Base-by-base conservation (phyloP, 306 rosid species). In the Trifolium repens region DNA sequence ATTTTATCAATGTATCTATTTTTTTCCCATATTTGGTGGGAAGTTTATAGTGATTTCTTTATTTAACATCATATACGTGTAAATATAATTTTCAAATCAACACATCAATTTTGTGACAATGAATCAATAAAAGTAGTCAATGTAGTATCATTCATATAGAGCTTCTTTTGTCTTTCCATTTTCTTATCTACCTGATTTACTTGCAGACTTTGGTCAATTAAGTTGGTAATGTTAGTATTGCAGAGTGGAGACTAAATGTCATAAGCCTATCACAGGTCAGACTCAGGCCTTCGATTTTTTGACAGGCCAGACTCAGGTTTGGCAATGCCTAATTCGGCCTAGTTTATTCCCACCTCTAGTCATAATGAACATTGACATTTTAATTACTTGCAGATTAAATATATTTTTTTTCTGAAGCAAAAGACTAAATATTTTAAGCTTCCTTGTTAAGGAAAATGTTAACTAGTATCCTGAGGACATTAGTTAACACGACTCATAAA, bases 11-110 rank as follows among this genome's bases (percentile, higher is more conserved):
- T 71, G 52, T 72, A 58, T 75, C 26, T 27, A 39, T 67, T 61
- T 62, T 55, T 53, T 53, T 63, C 71, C 69, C 68, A 17, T 75
- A 65, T 81, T 75, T 64, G 72, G 81, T 81, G 79, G 76, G 88
- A 69, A 69, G 63, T 68, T 80, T 72, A 75, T 46, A 69, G 35
- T 70, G n/a, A 71, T 34, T 74, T 46, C 83, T 57, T 78, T 47
- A 24, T 34, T 74, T 81, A 78, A 54, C 74, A 67, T 53, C 74
- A 8, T 65, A 80, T 82, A 83, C 84, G 34, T 81, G 97, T 86
- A 85, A 81, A 91, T 89, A 66, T 78, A 47, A 69, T 76, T 79
- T 85, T 39, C 59, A 67, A 12, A 77, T 79, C 76, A 75, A 84
- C 80, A 82, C 73, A 60, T 71, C 81, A 82, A 69, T 82, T 85